Conservation (phyloP, 768 basidiomycete genomes). For the Rhizopogon vulgaris region DNA sequence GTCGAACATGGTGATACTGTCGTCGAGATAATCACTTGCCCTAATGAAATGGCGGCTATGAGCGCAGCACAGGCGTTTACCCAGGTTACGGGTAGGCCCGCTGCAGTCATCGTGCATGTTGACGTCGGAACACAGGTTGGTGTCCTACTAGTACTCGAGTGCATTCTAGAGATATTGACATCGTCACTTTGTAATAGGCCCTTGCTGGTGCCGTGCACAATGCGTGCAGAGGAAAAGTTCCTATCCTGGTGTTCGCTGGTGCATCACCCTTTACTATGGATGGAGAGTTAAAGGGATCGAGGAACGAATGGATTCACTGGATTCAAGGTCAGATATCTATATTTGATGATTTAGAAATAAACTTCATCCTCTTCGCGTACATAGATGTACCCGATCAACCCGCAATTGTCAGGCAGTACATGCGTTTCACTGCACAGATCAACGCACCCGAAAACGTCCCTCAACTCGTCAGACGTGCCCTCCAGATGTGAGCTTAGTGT, state of each 20-base stretch:
- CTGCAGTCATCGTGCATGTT: slow-evolving; percentile 70
- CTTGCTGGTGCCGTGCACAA: slow-evolving; percentile 71
- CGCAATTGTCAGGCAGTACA: slow-evolving; percentile 68
- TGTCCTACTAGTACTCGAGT: not conserved
- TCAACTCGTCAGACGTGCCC: slow-evolving; percentile 46
- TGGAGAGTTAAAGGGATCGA: slow-evolving; percentile 52
- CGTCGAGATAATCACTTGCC: slow-evolving; percentile 58
- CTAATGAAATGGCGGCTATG: slow-evolving; percentile 73
- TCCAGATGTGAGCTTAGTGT: slow-evolving; percentile 49
- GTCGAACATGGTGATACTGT: slow-evolving; percentile 28
- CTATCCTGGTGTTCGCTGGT: slow-evolving; percentile 69
- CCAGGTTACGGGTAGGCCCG: slow-evolving; percentile 58
- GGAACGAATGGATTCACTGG: slow-evolving; percentile 76
- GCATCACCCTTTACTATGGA: slow-evolving; percentile 54
- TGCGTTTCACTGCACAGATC: slow-evolving; percentile 61
- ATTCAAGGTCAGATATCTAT: slow-evolving; percentile 43
- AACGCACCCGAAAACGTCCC: slow-evolving; percentile 46
- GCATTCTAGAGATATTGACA: not conserved
- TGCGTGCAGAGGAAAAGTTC: slow-evolving; percentile 52
- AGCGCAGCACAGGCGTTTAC: slow-evolving; percentile 70
- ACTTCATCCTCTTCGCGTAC: not conserved
- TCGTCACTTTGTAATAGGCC: slow-evolving; percentile 31
- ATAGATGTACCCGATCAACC: slow-evolving; percentile 70
- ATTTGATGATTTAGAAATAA: too few relatives aligned
- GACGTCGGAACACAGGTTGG: slow-evolving; percentile 63